Evolutionary conservation across 495 filamentous ascomycete species (phyloP), one percentile per base, ranked within the genome.

Genomic region (Neurospora africana): DNA sequence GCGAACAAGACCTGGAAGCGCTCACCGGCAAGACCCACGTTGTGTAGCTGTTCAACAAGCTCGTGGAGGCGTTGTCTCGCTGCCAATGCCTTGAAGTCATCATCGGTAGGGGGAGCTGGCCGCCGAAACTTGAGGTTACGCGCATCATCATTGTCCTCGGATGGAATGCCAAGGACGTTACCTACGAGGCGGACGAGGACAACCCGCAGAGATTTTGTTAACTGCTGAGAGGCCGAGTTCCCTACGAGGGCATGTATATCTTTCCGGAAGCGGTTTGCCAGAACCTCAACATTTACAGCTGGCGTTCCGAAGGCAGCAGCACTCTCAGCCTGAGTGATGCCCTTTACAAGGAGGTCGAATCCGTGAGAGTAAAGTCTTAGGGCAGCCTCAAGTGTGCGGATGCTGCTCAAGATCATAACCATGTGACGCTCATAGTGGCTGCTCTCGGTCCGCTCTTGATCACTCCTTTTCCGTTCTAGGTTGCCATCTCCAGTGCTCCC

Each of bases 1-100:
- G 91, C 93, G 74, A 95, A 93, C 15, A 91, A 85, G 61, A 90
- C 86, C 77, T 94, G 91, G 68, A 92, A 92, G 70, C 85, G 86
- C 72, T 92, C 89, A 9, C 90, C 91, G 11, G 89, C 92, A 69
- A 97, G 78, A 0, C 93, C 94, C 9, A 94, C 89, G 33, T 87
- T 86, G 70, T 90, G 84, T 19, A 96, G 81, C 33, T 87, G 86
- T 40, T 87, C 84, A 21, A 92, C 81, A 21, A 93, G 79, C 39
- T 83, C 81, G 27, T 89, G 77, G 35, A 92, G 77, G 37, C 85
- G 86, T 41, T 85, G 79, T 30, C 87, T 86, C 35, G 87, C 81
- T 65, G 83, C 79, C 27, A 85, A 81, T 6, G 72, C 73, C 23
- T 68, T 58, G 9, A 77, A 40, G 30, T 78, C 77, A n/a, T 73